A percentile compares a stretch with the other conserved stretches of the same genome.
Evolutionary conservation across 176 grass and related monocot species (phyloP).

Genomic region (Hyparrhenia diplandra): DNA sequence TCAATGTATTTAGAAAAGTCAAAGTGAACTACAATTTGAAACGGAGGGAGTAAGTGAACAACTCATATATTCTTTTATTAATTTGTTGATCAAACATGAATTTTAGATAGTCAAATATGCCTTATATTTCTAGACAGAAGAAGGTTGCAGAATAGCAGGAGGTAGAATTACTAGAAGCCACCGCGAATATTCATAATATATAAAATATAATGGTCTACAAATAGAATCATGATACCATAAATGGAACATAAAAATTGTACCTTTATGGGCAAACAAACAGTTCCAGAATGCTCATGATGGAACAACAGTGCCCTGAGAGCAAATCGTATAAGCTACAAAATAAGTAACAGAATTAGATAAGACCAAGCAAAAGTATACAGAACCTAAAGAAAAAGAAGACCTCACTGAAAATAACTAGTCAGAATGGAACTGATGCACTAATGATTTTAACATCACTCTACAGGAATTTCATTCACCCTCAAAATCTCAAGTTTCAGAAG

Average conservation of each 20-base stretch:
- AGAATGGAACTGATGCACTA: constrained; percentile 33
- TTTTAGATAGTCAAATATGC: neutral
- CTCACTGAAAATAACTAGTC: constrained; percentile 32
- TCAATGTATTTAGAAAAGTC: too few relatives aligned
- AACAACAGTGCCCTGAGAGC: constrained; percentile 6
- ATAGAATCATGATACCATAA: constrained; percentile 38
- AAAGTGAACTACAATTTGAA: too few relatives aligned
- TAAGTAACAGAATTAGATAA: constrained; percentile 39
- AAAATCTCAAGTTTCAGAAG: neutral
- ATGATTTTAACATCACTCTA: constrained; percentile 12
- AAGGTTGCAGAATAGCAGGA: neutral
- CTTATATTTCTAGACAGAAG: neutral
- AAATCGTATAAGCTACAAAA: constrained; percentile 27
- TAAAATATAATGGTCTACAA: constrained; percentile 6
- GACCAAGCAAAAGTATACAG: constrained; percentile 39
- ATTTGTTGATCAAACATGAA: neutral
- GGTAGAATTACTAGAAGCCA: neutral
- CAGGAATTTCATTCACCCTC: constrained; percentile 14
- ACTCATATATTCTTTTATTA: neutral
- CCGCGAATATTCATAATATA: neutral
- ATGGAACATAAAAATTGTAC: constrained; percentile 33
- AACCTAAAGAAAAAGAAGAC: constrained; percentile 22
- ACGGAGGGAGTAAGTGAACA: too few relatives aligned
- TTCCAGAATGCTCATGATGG: constrained; percentile 27
- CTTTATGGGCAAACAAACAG: constrained; percentile 18